These are phyloP conservation scores for Macrolepiota fuliginosa DNA, from an alignment of 768 basidiomycete genomes.

Conservation along the genomic window DNA sequence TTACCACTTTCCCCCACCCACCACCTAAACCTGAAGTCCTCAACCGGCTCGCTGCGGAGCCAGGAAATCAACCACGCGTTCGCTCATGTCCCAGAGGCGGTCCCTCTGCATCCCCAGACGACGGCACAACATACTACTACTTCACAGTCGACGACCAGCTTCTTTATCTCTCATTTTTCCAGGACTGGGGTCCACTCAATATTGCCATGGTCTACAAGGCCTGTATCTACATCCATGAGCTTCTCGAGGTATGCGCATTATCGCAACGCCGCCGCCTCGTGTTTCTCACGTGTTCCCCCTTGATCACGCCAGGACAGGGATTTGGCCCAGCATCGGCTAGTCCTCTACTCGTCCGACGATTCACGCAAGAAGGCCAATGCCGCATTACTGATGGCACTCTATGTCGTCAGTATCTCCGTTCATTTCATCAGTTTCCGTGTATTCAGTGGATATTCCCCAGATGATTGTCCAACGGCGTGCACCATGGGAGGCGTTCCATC, in stretches of 20 bases:
- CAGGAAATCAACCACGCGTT: slow-evolving; percentile 55
- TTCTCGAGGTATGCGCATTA: slow-evolving; percentile 61
- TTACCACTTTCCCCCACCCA: slow-evolving; percentile 85
- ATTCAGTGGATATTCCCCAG: slow-evolving; percentile 37
- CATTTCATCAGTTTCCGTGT: slow-evolving; percentile 7
- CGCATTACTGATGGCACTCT: slow-evolving; percentile 90
- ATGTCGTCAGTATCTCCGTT: slow-evolving; percentile 60
- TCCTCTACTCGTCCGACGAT: slow-evolving; percentile 86
- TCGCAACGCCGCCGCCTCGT: slow-evolving; percentile 28
- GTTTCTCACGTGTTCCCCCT: slow-evolving; percentile 33
- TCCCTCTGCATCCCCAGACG: slow-evolving; percentile 69
- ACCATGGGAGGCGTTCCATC: slow-evolving; percentile 94
- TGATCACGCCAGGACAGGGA: slow-evolving; percentile 61
- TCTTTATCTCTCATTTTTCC: slow-evolving; percentile 89
- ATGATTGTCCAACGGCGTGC: slow-evolving; percentile 89
- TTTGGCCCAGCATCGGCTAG: slow-evolving; percentile 68
- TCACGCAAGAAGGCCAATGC: slow-evolving; percentile 90
- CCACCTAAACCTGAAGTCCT: slow-evolving; percentile 62
- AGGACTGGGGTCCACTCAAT: slow-evolving; percentile 93
- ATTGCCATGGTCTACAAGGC: slow-evolving; percentile 92
- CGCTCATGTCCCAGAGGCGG: slow-evolving; percentile 58
- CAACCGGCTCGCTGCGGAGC: slow-evolving; percentile 55
- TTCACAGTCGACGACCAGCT: slow-evolving; percentile 94
- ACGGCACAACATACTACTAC: slow-evolving; percentile 68
- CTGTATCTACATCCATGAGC: slow-evolving; percentile 88